Percentiles rank a stretch among this genome's conserved stretches.
Evolutionary conservation across 2,329 filamentous ascomycete genomes (phyloP).

Genomic region (Coniella vitis): DNA sequence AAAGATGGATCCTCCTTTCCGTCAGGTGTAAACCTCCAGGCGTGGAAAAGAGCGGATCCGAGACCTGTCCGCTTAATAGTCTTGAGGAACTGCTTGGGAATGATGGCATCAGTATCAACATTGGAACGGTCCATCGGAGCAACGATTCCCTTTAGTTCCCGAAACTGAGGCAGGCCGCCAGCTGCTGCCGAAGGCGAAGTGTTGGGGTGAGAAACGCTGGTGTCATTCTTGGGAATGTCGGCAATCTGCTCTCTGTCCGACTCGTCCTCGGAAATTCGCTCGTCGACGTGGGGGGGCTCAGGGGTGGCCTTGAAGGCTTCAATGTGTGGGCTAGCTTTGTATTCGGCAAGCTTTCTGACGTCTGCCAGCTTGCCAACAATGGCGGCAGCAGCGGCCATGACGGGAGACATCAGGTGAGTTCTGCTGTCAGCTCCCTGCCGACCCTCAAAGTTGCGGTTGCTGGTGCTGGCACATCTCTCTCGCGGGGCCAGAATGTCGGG

Average conservation of each 20-base stretch:
- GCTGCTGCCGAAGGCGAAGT: constrained; percentile 41
- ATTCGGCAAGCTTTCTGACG: constrained; percentile 69
- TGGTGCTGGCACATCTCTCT: constrained; percentile 91
- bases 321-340: constrained; percentile 53
- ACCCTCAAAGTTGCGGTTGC: constrained; percentile 96
- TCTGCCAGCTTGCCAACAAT: constrained; percentile 89
- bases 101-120: constrained; percentile 98
- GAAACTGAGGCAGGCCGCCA: constrained; percentile 76
- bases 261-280: constrained; percentile 44
- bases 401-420: constrained; percentile 94
- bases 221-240: constrained; percentile 57
- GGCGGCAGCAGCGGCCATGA: constrained; percentile 89
- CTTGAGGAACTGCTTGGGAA: constrained; percentile 98
- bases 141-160: constrained; percentile 74
- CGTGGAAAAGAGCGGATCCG: constrained; percentile 79
- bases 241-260: constrained; percentile 45
- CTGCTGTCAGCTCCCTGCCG: constrained; percentile 86
- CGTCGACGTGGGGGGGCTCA: constrained; percentile 44
- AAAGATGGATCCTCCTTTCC: constrained; percentile 74
- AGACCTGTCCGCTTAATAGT: constrained; percentile 98
- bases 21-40: constrained; percentile 69
- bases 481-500: constrained; percentile 89
- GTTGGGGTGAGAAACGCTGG: constrained; percentile 53
- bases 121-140: constrained; percentile 84
- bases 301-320: constrained; percentile 40